Base-by-base conservation (phyloP, 805 yeast genomes). In the Tetrapisispora nanseiensis region DNA sequence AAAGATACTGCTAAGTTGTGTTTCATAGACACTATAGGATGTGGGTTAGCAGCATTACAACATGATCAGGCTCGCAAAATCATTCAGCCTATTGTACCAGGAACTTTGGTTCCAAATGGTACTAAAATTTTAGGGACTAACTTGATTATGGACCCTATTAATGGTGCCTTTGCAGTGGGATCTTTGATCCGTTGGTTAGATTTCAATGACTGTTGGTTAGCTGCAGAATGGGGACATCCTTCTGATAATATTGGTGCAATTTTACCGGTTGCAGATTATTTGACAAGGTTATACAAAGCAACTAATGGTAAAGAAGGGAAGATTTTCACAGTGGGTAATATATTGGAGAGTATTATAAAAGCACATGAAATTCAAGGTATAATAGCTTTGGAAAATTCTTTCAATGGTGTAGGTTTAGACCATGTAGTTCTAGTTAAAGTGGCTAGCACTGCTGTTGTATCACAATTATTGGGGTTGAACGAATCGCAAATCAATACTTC, bases 161-260 rank as follows among this genome's bases (percentile, higher is more conserved):
- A 74, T 43, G 81, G 75, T 33, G 79, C 80, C 16, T 76, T 76
- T 61, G 62, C 74, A 33, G 71, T 74, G 45, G 80, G 80, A 9
- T 70, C 79, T 18, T 57, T 70, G 44, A 73, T 76, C 51, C 67
- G 82, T 44, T 76, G 81, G 81, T 59, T 76, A 43, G 82, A 76
- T 50, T 76, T 68, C 62, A 76, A 76, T 47, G 81, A 76, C 54
- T 76, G 81, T 57, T 76, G 81, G 81, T 59, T 76, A 32, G 82
- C 81, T 38, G 80, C 79, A n/a, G 81, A 76, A 56, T 76, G 82
- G 81, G 82, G 82, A 4, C 82, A 76, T 56, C 82, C 81, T 20
- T 71, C 78, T 26, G 82, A 76, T 52, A 76, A 76, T 56, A 51
- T 76, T 39, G 81, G 80, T 37, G 77, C 78, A 40, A 74, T 76